Conservation (phyloP, 192 early-diverging fungal species). For the Coemansia aciculifera region DNA sequence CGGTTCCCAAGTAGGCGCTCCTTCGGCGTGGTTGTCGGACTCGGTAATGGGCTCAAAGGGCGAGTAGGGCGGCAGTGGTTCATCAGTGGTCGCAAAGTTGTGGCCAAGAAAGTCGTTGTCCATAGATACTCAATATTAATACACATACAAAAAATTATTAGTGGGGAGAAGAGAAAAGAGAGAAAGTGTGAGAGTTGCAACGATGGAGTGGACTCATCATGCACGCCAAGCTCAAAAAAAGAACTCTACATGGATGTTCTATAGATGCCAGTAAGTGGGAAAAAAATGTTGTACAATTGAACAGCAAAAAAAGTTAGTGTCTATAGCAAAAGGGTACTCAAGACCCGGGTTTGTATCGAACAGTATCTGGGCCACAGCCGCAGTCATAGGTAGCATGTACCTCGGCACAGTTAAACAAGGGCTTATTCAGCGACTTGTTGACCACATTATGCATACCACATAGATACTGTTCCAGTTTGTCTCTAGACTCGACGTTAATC, state of each 20-base stretch:
- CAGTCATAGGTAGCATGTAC: slow-evolving; percentile 82
- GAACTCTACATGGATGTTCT: background rate
- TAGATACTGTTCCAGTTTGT: slow-evolving; percentile 79
- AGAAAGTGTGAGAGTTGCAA: background rate
- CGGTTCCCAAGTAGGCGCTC: background rate
- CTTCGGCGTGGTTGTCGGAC: background rate
- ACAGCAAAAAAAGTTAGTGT: background rate
- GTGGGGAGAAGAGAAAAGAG: background rate
- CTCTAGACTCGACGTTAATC: slow-evolving; percentile 71
- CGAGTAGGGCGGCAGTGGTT: slow-evolving; percentile 27
- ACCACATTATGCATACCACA: slow-evolving; percentile 91
- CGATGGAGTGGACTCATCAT: background rate
- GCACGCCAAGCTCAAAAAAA: slow-evolving; percentile 11
- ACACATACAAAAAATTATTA: background rate
- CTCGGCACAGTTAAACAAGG: slow-evolving; percentile 75
- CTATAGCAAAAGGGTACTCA: background rate
- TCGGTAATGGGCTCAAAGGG: slow-evolving; percentile 7
- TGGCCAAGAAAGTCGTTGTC: background rate
- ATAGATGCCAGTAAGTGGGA: background rate
- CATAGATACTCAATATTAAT: background rate
- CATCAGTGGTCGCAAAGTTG: background rate
- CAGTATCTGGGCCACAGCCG: slow-evolving; percentile 67
- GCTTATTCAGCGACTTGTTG: slow-evolving; percentile 81
- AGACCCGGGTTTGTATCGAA: slow-evolving; percentile 38
- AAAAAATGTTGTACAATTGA: background rate